A percentile compares a stretch with the other conserved stretches of the same genome.
Conservation (phyloP, 2,329 filamentous ascomycete species). For the Scedosporium minutisporum region DNA sequence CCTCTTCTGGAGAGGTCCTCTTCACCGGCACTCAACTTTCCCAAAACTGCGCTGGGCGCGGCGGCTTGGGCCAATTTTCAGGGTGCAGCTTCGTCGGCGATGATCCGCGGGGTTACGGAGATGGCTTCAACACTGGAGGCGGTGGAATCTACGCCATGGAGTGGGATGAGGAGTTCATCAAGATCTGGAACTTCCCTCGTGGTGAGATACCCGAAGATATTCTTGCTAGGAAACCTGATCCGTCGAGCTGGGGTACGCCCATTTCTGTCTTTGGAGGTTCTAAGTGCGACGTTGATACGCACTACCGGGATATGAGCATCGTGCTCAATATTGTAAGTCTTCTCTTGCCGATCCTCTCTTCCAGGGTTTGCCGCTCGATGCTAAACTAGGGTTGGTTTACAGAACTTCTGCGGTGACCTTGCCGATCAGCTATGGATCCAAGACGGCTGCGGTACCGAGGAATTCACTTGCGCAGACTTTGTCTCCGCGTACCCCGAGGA, state of each 20-base stretch:
- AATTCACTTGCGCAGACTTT: conserved; percentile 28
- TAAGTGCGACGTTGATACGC: conserved; percentile 53
- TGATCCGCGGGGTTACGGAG: conserved; percentile 44
- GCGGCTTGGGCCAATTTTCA: conserved; percentile 23
- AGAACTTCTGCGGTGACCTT: not conserved
- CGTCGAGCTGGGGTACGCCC: conserved; percentile 58
- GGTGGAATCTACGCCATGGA: conserved; percentile 64
- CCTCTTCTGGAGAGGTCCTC: not conserved
- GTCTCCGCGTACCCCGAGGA: conserved; percentile 34
- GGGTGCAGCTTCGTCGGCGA: conserved; percentile 35
- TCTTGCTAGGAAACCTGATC: conserved; percentile 45
- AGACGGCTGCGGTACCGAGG: not conserved
- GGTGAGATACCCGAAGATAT: conserved; percentile 57
- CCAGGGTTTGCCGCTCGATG: too few relatives aligned
- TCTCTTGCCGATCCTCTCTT: conserved; percentile 7
- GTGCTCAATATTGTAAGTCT: conserved; percentile 55
- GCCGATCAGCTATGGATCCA: not conserved
- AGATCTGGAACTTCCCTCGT: conserved; percentile 70
- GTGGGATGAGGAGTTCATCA: conserved; percentile 60
- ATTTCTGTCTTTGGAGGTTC: conserved; percentile 56
- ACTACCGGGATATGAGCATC: conserved; percentile 61
- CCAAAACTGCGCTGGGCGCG: conserved; percentile 18
- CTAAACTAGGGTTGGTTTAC: not conserved
- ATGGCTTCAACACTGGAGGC: conserved; percentile 54
- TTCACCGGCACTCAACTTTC: not conserved